Base-by-base conservation (phyloP, 2,329 filamentous ascomycete genomes). In the Onygena corvina region DNA sequence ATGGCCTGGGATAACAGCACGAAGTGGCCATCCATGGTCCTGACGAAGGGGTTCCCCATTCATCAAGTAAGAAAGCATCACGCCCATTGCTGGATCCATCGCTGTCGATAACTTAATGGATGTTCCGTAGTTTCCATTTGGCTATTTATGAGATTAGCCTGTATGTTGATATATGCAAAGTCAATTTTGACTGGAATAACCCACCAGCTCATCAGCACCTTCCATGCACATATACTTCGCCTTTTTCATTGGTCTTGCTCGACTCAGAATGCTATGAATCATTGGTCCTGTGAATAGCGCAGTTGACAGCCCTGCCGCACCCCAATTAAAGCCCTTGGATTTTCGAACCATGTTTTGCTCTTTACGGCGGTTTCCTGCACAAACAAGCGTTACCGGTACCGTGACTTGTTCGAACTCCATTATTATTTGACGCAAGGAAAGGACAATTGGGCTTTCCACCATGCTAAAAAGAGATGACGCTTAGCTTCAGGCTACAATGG, bases 291-390 rank as follows among this genome's bases (percentile, higher is more conserved):
- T 95, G 74, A 86, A 95, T 0, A 94, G 69, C 0, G 87, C 86
- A 0, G 86, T 95, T 0, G 87, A 93, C 4, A 95, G 64, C 20
- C 88, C 89, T 3, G 86, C 88, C 1, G 89, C 74, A 30, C 89
- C 89, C 89, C 89, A 95, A 1, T 87, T 94, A 68, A 95, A 95
- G 0, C 89, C 89, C 59, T 94, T 93, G 1, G 85, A 86, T 64
- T 94, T 94, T 12, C 86, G 76, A 2, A 94, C 85, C 47, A 86
- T 74, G 57, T 95, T 95, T 62, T 94, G 89, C 66, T 95, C 89
- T 67, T 94, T 94, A 27, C 89, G 77, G 52, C 89, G 76, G 64
- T 95, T 95, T 1, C 89, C 89, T 3, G 89, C 89, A 64, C 89
- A 95, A 18, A 94, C 88, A 1, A 95, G 76, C 0, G 89, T 94